Percentiles rank a stretch among this genome's conserved stretches.
These are phyloP conservation scores for Ceratonia siliqua DNA, from an alignment of 306 rosid species.

Conservation along the genomic window DNA sequence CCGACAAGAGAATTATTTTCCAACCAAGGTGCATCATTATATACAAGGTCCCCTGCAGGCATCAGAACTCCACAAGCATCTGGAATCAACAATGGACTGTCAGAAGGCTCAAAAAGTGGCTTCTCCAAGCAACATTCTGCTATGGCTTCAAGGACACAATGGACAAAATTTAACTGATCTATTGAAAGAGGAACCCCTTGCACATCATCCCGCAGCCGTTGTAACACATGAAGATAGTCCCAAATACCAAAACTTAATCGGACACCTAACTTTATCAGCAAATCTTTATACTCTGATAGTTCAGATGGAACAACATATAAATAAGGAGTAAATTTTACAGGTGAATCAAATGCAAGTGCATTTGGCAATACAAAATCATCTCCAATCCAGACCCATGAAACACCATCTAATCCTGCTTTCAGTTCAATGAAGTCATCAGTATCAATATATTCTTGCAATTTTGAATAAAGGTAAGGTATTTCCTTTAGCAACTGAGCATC, in stretches of 20 bases:
- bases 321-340: slow-evolving; percentile 94
- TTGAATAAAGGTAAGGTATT: slow-evolving; percentile 69
- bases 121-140: slow-evolving; percentile 76
- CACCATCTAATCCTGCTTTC: slow-evolving; percentile 62
- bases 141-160: slow-evolving; percentile 86
- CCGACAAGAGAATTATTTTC: slow-evolving; percentile 69
- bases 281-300: slow-evolving; percentile 75
- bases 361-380: slow-evolving; percentile 86
- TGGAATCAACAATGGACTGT: slow-evolving; percentile 72
- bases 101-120: slow-evolving; percentile 56
- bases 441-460: slow-evolving; percentile 66
- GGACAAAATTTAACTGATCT: slow-evolving; percentile 85
- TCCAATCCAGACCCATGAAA: slow-evolving; percentile 98
- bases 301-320: slow-evolving; percentile 94
- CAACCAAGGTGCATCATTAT: slow-evolving; percentile 98
- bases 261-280: slow-evolving; percentile 79
- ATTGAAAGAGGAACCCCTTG: slow-evolving; percentile 67
- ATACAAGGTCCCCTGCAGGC: slow-evolving; percentile 70
- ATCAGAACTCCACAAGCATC: slow-evolving; percentile 77
- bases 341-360: slow-evolving; percentile 96
- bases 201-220: slow-evolving; percentile 71
- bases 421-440: slow-evolving; percentile 50
- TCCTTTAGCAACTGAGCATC: slow-evolving; percentile 65
- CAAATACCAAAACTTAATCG: slow-evolving; percentile 70
- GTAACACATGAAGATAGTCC: slow-evolving; percentile 74